Base-by-base conservation (phyloP, 2,329 filamentous ascomycete species). In the Aureobasidium sp. region DNA sequence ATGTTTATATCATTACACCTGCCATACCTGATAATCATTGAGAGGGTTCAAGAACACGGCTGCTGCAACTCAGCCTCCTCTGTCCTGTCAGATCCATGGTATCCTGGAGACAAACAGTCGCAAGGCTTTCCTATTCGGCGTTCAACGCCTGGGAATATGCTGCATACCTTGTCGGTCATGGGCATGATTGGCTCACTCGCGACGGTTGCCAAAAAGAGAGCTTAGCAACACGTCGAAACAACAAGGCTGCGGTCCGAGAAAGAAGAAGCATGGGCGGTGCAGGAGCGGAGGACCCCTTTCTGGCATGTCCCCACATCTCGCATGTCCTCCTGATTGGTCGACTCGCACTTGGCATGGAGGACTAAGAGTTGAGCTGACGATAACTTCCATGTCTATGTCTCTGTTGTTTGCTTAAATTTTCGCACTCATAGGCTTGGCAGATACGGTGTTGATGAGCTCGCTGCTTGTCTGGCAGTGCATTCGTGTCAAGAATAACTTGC, bases 71-170 rank as follows among this genome's bases (percentile, higher is more conserved):
- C 53, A 57, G 53, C 53, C 37, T 46, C 39, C 53, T 32, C 17
- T 36, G 53, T 36, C 41, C 10, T 57, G 53, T 57, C 53, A 46
- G 41, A 43, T 32, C 13, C n/a, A 15, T 43, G 26, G 5, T 9
- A 46, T 17, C 13, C 17, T 17, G 39, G 9, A 13, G 26, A 34
- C 24, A 26, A 12, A 34, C 17, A 15, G 7, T 57, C 53, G 53
- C 53, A 46, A 57, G n/a, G 39, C 4, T 20, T 46, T 57, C 39
- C 53, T 17, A 57, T 57, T 57, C 41, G 53, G 37, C 32, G 26
- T 32, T 6, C 36, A 43, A 10, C 20, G 17, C 15, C 17, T 36
- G 24, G 39, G 36, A 17, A 32, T n/a, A 34, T 44, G n/a, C 29
- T 17, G 17, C 29, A 27, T 32, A 36, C 24, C 17, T 34, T 6